Evolutionary conservation across 805 yeast genomes (phyloP), one percentile per base, ranked within the genome.

Genomic region (Candida ovalis): DNA sequence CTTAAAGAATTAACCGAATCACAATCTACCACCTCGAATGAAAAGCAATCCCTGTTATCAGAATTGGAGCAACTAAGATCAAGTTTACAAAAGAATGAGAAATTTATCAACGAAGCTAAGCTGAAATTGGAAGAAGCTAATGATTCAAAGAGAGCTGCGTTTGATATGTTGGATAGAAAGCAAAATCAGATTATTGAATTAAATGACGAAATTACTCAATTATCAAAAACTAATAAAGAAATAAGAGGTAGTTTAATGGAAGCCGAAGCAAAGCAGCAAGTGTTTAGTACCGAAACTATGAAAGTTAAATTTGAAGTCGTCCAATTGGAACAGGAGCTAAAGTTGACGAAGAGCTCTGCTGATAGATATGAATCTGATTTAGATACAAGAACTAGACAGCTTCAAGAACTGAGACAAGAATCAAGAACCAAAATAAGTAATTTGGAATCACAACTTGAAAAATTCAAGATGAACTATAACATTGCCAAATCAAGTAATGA

Each of bases 171-270:
- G 10, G 68, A 64, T 43, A 57, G 60, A 36, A 72, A 70, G 49
- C 73, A 71, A 48, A 63, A 61, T 33, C 71, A 72, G 45, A 53
- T 68, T 12, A 61, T 59, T 4, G 60, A 58, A 9, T 54, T 71
- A 6, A 63, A 64, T 30, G 77, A 71, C 46, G 81, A 78, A 45
- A 45, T 76, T 5, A 71, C 68, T 22, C 61, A 69, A n/a, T 54
- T 72, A 17, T 65, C 71, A 18, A 62, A 67, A 33, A 68, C 65
- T 44, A 77, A 71, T 49, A 71, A 67, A 17, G 65, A 74, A 64
- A 57, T 77, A 3, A 73, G 78, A 36, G 51, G 63, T 3, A 72
- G 73, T 47, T 57, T 77, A 23, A 57, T 75, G 37, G 75, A 73
- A 2, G 13, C 50, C 4, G 64, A 64, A 40, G 17, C 66, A 66